These are phyloP conservation scores for Leccinum barrowsii DNA, from an alignment of 768 basidiomycete species.

Conservation along the genomic window DNA sequence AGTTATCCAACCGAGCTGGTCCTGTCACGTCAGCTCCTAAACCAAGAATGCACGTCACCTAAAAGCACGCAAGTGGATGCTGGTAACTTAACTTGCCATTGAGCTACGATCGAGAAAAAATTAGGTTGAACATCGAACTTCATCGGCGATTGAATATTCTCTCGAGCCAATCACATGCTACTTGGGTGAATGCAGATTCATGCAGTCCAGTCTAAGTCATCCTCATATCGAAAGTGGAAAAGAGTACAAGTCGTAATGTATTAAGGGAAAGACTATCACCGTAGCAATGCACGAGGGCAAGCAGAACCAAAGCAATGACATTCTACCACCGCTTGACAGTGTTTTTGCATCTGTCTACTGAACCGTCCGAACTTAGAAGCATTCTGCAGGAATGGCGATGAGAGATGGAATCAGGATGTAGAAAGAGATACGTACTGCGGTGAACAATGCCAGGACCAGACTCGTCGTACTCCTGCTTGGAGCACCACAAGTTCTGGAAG, in stretches of 20 bases:
- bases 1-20: background rate
- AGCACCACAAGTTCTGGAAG: conserved; percentile 97
- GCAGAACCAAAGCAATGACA: conserved; percentile 16
- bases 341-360: conserved; percentile 19
- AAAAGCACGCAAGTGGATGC: no score
- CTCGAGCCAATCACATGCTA: background rate
- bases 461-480: conserved; percentile 91
- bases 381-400: conserved; percentile 15
- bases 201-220: background rate
- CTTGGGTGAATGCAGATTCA: background rate
- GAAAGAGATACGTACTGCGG: conserved; percentile 51
- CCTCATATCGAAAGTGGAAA: conserved; percentile 3
- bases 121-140: background rate
- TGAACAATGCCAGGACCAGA: conserved; percentile 76
- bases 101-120: background rate
- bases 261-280: conserved; percentile 13
- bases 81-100: no score
- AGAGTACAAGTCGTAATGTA: conserved; percentile 21
- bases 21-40: background rate
- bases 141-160: background rate
- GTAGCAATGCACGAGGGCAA: conserved; percentile 13
- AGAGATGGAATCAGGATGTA: background rate
- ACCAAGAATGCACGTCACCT: background rate
- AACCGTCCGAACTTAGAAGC: conserved; percentile 21
- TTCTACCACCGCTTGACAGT: conserved; percentile 27